Conservation (phyloP, 768 basidiomycete genomes). For the Nidularia pulvinata region DNA sequence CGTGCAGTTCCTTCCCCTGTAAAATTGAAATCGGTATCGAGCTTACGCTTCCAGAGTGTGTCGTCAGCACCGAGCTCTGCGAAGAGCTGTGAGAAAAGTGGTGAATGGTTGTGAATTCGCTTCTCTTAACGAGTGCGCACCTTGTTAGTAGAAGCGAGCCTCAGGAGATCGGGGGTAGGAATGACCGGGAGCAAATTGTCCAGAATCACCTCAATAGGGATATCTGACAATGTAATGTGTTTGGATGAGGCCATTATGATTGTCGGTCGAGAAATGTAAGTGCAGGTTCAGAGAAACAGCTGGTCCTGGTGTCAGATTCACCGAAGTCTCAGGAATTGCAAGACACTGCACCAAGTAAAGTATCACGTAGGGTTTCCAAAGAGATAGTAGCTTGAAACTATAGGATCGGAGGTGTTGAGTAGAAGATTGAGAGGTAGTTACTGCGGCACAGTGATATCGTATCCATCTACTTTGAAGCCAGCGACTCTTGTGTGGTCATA, state of each 20-base stretch:
- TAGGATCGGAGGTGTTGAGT: too few species aligned
- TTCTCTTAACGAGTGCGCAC: conserved; percentile 16
- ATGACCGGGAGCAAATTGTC: conserved; percentile 70
- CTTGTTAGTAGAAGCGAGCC: conserved; percentile 61
- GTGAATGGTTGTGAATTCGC: neutral
- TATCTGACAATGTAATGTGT: conserved; percentile 31
- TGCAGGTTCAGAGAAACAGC: too few species aligned
- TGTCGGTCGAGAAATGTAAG: too few species aligned
- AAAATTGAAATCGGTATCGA: conserved; percentile 78
- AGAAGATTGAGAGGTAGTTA: too few species aligned
- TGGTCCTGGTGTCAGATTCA: too few species aligned
- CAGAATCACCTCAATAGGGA: conserved; percentile 79
- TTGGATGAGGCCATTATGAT: neutral
- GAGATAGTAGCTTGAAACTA: too few species aligned
- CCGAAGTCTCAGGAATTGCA: too few species aligned
- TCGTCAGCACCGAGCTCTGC: conserved; percentile 64
- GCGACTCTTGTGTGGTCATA: too few species aligned
- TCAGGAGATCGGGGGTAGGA: conserved; percentile 51
- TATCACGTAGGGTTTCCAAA: too few species aligned
- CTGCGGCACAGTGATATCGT: too few species aligned
- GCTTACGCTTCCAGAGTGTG: conserved; percentile 75
- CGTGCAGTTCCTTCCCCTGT: conserved; percentile 71
- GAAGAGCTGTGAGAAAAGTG: conserved; percentile 44
- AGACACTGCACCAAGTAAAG: too few species aligned
- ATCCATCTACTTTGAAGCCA: too few species aligned